Base-by-base conservation (phyloP, 345 rosid genomes). In the Eucalyptus microcorys region DNA sequence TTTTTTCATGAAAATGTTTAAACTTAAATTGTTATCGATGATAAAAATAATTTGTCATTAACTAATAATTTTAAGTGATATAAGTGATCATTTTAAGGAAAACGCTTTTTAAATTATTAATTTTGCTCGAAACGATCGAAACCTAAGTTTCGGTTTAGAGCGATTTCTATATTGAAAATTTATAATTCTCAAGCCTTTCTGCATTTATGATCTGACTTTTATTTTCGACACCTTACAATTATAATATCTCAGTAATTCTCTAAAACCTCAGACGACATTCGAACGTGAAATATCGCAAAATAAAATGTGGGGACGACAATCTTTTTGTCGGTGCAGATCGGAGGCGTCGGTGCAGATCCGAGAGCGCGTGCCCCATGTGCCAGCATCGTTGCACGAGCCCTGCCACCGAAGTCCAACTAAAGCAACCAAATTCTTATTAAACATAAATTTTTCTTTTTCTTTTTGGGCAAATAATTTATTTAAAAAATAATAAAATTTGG, bases 71-170 rank as follows among this genome's bases (percentile, higher is more conserved):
- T 10, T 24, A 22, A 55, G 3, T 52, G 55, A 52, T 52, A 7
- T 3, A 19, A 52, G 2, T 0, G 0, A 52, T 0, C 1, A 4
- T 22, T 55, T 55, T 7, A 55, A 55, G 1, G 2, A 55, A 55
- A 22, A 53, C 0, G 0, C 8, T 8, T 8, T 55, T 8, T 0
- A 22, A 55, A 55, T 55, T 22, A 55, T 24, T 55, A 6, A 22
- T 55, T 55, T 55, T 2, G 1, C 6, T 22, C 3, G 0, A 55
- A 55, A 4, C 6, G 1, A 59, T 3, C 8, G 0, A 27, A 59
- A 59, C 1, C 4, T 17, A 34, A 34, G 2, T 34, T 37, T 71
- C 0, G 0, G 0, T 37, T 21, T 5, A 37, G 1, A 71, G 2
- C 1, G 1, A 32, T 66, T 66, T 13, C 3, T 4, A 32, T 66